These are phyloP conservation scores for Albifimbria verrucaria DNA, from an alignment of 2,329 filamentous ascomycete genomes.

Conservation along the genomic window DNA sequence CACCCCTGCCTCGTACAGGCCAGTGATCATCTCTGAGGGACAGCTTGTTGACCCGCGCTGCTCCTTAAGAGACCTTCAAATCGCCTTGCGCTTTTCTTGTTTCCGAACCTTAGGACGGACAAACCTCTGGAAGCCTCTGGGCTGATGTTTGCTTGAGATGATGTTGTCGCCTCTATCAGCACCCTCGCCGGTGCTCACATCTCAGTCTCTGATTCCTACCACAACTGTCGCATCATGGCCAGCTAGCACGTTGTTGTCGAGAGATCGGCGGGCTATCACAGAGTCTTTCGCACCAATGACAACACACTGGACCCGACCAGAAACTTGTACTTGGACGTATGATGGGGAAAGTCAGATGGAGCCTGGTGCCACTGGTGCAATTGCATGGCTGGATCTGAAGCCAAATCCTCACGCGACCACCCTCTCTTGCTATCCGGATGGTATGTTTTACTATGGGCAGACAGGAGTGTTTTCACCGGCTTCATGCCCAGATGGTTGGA, in stretches of 20 bases:
- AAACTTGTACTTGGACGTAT: conserved; percentile 36
- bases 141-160: background rate
- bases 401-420: conserved; percentile 32
- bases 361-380: conserved; percentile 21
- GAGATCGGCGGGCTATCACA: conserved; percentile 8
- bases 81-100: no score
- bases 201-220: background rate
- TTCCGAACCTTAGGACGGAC: no score
- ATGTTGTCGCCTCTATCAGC: background rate
- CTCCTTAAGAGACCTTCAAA: no score
- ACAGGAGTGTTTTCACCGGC: conserved; percentile 38
- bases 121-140: background rate
- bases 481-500: conserved; percentile 37
- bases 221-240: conserved; percentile 2
- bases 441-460: conserved; percentile 33
- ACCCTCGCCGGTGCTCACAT: background rate
- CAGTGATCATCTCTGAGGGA: background rate
- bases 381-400: conserved; percentile 35
- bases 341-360: conserved; percentile 22
- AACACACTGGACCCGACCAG: conserved; percentile 32
- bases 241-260: background rate
- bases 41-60: no score
- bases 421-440: conserved; percentile 36
- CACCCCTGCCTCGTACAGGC: no score
- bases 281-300: conserved; percentile 32